These are phyloP conservation scores for Haplosporangium gracile DNA, from an alignment of 192 early-diverging fungal genomes.

Conservation along the genomic window DNA sequence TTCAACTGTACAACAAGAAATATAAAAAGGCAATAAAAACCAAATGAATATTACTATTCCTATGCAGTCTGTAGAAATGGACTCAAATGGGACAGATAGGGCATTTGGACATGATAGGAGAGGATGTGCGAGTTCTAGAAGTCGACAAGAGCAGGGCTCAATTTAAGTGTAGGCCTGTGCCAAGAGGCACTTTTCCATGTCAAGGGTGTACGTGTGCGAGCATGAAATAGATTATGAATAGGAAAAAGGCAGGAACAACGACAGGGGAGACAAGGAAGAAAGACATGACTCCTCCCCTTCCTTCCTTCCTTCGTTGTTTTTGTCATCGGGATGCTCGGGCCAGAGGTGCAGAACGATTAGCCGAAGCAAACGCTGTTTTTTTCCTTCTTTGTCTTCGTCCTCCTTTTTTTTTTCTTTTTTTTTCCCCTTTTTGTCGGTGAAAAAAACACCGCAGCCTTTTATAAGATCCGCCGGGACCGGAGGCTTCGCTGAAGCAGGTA, in stretches of 20 bases:
- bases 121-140: too few relatives aligned
- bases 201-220: neutral
- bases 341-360: constrained; percentile 6
- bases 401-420: neutral
- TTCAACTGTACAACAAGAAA: neutral
- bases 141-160: too few relatives aligned
- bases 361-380: neutral
- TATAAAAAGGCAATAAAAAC: neutral
- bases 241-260: neutral
- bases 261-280: neutral
- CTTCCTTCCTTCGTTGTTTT: neutral
- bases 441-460: neutral
- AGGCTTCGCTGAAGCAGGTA: neutral
- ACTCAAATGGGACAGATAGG: neutral
- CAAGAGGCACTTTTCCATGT: neutral
- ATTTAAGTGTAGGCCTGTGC: too few relatives aligned
- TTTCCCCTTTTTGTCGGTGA: neutral
- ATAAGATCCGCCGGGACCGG: neutral
- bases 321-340: constrained; percentile 12
- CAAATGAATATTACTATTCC: neutral
- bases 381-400: neutral
- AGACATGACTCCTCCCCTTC: neutral
- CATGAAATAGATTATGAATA: neutral
- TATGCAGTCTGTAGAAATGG: neutral
- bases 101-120: neutral